Base-by-base conservation (phyloP, 2,329 filamentous ascomycete genomes). In the Claviceps pazoutovae region DNA sequence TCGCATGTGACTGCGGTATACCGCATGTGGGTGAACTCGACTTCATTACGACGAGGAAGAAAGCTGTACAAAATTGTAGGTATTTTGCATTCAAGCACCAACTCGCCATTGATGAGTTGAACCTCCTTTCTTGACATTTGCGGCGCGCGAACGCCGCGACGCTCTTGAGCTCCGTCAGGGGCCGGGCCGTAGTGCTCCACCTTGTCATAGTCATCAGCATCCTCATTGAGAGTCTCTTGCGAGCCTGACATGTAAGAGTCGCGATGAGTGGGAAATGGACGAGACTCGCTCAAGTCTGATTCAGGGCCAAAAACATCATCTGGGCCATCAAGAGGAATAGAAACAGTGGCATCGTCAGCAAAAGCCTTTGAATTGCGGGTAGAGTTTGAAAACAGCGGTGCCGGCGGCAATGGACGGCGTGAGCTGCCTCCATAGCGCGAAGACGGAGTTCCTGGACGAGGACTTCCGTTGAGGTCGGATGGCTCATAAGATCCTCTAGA, bases 1-100 rank as follows among this genome's bases (percentile, higher is more conserved):
- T 96, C 90, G 67, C 89, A 97, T 2, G 93, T 98, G n/a, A 95
- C 93, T 9, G 93, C 93, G 0, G 91, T 96, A 66, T 98, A 98
- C 51, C 93, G 84, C 91, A 97, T 97, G 64, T 97, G 90, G 0
- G 93, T 98, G 66, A 98, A 98, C 64, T 98, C 93, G 56, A 91
- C 77, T 66, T 95, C 91, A 64, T 96, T 89, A 54, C 91, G 82
- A 16, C 91, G 81, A 0, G 94, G 94, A 55, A 98, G 72, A 70
- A 98, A 98, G 65, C 89, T 95, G 77, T 97, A 94, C 42, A 98
- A 75, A 59, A 97, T 98, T 0, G 93, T 98, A 0, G 94, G 93
- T 58, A 98, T 98, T 71, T 98, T 98, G 76, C 93, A 97, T 71
- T 98, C 93, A 46, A 98, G 76, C 53, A 98, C 91, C 50, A 98